Evolutionary conservation across 2,329 filamentous ascomycete species (phyloP).

Genomic region (Epichloe sylvatica): DNA sequence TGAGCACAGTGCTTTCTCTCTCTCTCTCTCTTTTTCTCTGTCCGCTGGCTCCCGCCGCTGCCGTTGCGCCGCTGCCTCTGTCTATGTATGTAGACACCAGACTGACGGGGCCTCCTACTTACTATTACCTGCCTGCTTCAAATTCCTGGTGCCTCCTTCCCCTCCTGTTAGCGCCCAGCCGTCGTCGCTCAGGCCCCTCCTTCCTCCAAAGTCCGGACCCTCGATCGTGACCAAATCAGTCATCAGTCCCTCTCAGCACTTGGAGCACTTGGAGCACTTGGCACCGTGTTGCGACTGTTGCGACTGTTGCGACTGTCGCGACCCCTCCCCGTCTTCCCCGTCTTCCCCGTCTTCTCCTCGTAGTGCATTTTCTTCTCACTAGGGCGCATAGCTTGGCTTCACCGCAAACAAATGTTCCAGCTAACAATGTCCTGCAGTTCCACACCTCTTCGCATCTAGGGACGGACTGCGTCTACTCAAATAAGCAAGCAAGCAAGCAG

Average conservation of each 20-base stretch:
- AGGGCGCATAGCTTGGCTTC: neutral
- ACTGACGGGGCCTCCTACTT: too few relatives aligned
- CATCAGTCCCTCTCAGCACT: too few relatives aligned
- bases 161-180: neutral
- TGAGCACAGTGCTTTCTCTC: neutral
- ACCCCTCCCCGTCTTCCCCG: too few relatives aligned
- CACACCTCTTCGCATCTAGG: neutral
- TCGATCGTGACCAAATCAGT: neutral
- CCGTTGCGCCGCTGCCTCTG: neutral
- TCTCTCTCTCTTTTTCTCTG: neutral
- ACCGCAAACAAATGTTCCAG: neutral
- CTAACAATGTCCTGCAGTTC: constrained; percentile 2
- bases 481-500: neutral
- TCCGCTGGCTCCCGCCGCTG: neutral
- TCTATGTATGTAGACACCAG: neutral
- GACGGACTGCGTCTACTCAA: neutral
- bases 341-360: too few relatives aligned
- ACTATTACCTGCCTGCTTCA: too few relatives aligned
- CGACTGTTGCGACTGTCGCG: too few relatives aligned
- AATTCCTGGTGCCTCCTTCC: neutral
- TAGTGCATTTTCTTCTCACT: too few relatives aligned
- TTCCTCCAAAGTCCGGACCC: neutral
- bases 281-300: too few relatives aligned
- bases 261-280: too few relatives aligned
- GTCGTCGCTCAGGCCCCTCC: neutral